Base-by-base conservation (phyloP, 768 basidiomycete genomes). In the Cyclocybe aegerita region DNA sequence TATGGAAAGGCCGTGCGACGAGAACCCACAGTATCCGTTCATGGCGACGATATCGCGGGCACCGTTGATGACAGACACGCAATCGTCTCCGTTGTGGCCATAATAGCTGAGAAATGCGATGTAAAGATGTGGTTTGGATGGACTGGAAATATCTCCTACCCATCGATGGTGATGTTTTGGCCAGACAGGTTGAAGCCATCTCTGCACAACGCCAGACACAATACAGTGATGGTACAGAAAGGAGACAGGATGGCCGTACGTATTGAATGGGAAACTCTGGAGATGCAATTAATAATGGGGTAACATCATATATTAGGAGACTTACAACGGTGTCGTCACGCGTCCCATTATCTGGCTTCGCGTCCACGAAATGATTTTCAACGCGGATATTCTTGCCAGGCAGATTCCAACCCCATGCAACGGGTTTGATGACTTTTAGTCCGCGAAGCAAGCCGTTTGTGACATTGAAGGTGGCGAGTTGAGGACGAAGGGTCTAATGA, bases 41-140 rank as follows among this genome's bases (percentile, higher is more conserved):
- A 68, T 64, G 7, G 71, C 74, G n/a, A 73, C 65, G 36, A 78
- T 71, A 58, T 78, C 72, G 30, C 62, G 59, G 0, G 73, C 74
- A 4, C 75, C 75, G 48, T 74, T 69, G 52, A 77, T 71, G 16
- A 79, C 70, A 1, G 78, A 75, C 17, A 79, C 66, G 45, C 75
- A 76, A 54, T 78, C 76, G 53, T 78, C 77, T 14, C 77, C 77
- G 48, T 77, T 77, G 48, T 73, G 68, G 38, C 75, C 73, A 32
- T 69, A 72, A 49, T 72, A 73, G 1, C 70, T 68, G 37, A 36
- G 29, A 14, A 31, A 42, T 37, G 33, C 46, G 10, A 11, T 40
- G n/a, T 39, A 14, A 17, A n/a, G 17, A 15, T 33, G 16, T 7
- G 23, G 23, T 3, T 23, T 23, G 23, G 23, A 23, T 5, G 23